phyloP scores from a whole-genome alignment of 768 basidiomycete species.

The Chalciporus piperatus region DNA sequence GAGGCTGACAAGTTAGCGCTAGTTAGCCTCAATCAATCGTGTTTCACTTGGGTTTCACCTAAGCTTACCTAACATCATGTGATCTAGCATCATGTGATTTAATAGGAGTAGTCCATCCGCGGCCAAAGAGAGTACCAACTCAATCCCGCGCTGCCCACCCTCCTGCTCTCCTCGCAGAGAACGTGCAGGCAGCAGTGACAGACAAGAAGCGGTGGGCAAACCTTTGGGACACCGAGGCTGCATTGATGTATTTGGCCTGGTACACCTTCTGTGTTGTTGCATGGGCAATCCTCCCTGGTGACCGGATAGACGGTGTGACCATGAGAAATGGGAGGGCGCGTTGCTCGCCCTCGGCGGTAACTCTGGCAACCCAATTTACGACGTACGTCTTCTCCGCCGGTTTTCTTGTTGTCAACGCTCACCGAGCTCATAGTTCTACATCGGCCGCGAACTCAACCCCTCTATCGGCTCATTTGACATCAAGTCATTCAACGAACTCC shows the following conservation, averaged over 20 bases:
- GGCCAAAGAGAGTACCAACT: no score
- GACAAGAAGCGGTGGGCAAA: slow-evolving; percentile 60
- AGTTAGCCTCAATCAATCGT: no score
- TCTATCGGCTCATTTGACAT: slow-evolving; percentile 73
- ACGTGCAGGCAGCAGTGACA: slow-evolving; percentile 46
- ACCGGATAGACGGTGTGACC: slow-evolving; percentile 64
- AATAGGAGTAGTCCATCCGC: no score
- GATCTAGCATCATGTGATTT: no score
- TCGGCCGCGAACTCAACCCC: slow-evolving; percentile 94
- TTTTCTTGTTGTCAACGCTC: neutral
- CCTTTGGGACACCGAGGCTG: slow-evolving; percentile 82
- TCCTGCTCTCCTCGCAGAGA: slow-evolving; percentile 31
- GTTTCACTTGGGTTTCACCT: no score
- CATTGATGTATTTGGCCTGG: slow-evolving; percentile 80
- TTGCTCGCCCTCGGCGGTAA: slow-evolving; percentile 93
- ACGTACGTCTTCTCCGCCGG: slow-evolving; percentile 51
- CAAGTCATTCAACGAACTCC: slow-evolving; percentile 52
- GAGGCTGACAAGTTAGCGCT: no score
- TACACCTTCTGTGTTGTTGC: slow-evolving; percentile 82
- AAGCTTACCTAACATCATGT: no score
- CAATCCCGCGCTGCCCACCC: no score
- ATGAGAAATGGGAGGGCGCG: slow-evolving; percentile 67
- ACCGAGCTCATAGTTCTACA: slow-evolving; percentile 65
- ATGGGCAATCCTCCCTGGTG: slow-evolving; percentile 78
- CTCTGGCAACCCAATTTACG: slow-evolving; percentile 81